Base-by-base conservation (phyloP, 805 yeast genomes). In the Yamadazyma nakazawae region DNA sequence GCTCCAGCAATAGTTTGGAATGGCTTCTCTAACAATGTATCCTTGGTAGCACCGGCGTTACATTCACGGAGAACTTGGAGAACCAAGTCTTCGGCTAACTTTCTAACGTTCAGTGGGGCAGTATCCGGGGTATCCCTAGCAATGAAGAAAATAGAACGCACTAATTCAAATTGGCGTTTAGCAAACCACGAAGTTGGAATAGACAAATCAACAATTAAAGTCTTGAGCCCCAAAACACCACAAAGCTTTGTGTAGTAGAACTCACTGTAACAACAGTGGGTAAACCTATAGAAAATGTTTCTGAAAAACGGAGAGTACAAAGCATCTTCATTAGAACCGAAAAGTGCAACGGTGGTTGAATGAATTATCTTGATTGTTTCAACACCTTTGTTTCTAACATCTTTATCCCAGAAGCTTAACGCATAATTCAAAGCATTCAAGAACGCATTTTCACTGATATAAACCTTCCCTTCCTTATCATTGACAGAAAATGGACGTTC, bases 201-300 rank as follows among this genome's bases (percentile, higher is more conserved):
- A 0, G 68, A 76, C 30, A 85, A 66, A 38, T 85, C 94, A 37
- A 78, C 76, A 34, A 89, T 74, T 71, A 92, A 73, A 1, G 89
- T 80, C 53, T 80, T 75, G 40, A 94, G 71, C 18, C 99, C 98
- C 24, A 87, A 59, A 34, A 92, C 83, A 34, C 98, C 97, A 7
- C 97, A 97, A 8, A 88, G 74, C 55, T 94, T 94, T 30, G 83
- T 77, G 61, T 86, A 88, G 66, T 87, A 92, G 31, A 82, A 84
- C 63, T 88, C 96, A 51, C 88, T 95, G 61, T 87, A 94, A 66
- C 98, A 91, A 38, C 88, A 79, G 59, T 95, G 99, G 37, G 94
- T 82, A 57, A 95, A 85, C 44, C 84, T 84, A 42, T 88, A 84
- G 54, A 88, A 82, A 72, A 92, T 71, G 6, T 84, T 76, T 48